phyloP scores from a whole-genome alignment of 768 basidiomycete species.

The Clavaria fumosa region DNA sequence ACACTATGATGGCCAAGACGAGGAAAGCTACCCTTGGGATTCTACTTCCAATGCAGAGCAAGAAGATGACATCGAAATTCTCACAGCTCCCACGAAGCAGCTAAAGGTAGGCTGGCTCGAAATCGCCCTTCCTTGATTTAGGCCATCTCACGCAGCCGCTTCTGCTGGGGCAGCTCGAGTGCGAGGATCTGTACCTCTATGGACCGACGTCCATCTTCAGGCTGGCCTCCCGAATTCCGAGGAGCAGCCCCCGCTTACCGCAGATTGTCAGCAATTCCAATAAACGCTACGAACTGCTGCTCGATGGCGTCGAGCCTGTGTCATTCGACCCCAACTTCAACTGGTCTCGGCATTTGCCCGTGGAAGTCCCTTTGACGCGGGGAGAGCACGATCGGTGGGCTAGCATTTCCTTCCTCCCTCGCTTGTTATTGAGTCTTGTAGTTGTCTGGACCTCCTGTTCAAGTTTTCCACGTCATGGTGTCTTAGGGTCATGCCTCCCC shows the following conservation, averaged over 20 bases:
- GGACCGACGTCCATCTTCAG: conserved; percentile 30
- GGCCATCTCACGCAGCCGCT: too few species aligned
- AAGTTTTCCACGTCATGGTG: conserved; percentile 36
- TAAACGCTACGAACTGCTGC: conserved; percentile 25
- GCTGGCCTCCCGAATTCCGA: conserved; percentile 18
- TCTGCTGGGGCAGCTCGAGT: conserved; percentile 27
- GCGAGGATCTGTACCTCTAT: conserved; percentile 25
- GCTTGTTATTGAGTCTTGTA: too few species aligned
- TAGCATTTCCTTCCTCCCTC: not conserved
- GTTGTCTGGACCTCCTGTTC: conserved; percentile 30
- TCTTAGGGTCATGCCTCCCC: conserved; percentile 29
- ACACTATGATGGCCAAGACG: conserved; percentile 12
- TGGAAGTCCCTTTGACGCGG: conserved; percentile 26
- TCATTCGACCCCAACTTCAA: conserved; percentile 32
- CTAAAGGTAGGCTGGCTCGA: conserved; percentile 19
- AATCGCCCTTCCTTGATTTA: conserved; percentile 7
- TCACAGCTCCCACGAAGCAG: conserved; percentile 25
- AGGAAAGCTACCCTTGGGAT: too few species aligned
- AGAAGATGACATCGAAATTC: conserved; percentile 19
- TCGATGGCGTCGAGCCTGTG: conserved; percentile 21
- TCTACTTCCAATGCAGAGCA: conserved; percentile 13
- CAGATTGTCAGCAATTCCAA: conserved; percentile 23
- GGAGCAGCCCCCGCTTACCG: conserved; percentile 22
- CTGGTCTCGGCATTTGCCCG: conserved; percentile 34
- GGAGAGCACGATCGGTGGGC: conserved; percentile 30